A percentile compares a stretch with the other conserved stretches of the same genome.
Conservation (phyloP, 306 rosid genomes). For the Spatholobus suberectus region DNA sequence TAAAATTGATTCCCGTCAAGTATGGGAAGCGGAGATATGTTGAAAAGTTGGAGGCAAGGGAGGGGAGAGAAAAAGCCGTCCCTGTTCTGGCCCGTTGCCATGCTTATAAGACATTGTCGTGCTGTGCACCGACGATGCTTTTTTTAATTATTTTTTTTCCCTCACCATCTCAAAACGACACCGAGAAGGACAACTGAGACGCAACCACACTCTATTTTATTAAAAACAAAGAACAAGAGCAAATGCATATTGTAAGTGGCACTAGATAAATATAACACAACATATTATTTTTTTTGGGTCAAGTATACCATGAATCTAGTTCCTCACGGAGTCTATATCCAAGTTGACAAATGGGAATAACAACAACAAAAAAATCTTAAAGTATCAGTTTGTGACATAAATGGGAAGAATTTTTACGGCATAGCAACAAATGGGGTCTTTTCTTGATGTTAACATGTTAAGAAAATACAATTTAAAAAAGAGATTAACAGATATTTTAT, state of each 20-base stretch:
- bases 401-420: constrained; percentile 2
- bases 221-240: neutral
- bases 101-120: neutral
- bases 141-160: neutral
- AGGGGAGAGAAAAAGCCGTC: no score
- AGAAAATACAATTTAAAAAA: neutral
- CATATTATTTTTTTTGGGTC: neutral
- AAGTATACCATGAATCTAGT: constrained; percentile 21
- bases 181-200: constrained; percentile 19
- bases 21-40: no score
- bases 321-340: neutral
- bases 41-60: no score
- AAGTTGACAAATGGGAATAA: constrained; percentile 21
- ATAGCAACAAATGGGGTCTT: constrained; percentile 1
- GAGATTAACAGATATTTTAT: neutral
- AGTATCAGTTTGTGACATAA: constrained; percentile 4
- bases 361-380: constrained; percentile 20
- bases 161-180: constrained; percentile 2
- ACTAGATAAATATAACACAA: neutral
- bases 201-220: neutral
- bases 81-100: no score
- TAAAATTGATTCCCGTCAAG: no score
- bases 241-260: constrained; percentile 1
- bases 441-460: constrained; percentile 5
- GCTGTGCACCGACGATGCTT: neutral